Conservation (phyloP, 2,329 filamentous ascomycete species). For the Cladobotryum protrusum region DNA sequence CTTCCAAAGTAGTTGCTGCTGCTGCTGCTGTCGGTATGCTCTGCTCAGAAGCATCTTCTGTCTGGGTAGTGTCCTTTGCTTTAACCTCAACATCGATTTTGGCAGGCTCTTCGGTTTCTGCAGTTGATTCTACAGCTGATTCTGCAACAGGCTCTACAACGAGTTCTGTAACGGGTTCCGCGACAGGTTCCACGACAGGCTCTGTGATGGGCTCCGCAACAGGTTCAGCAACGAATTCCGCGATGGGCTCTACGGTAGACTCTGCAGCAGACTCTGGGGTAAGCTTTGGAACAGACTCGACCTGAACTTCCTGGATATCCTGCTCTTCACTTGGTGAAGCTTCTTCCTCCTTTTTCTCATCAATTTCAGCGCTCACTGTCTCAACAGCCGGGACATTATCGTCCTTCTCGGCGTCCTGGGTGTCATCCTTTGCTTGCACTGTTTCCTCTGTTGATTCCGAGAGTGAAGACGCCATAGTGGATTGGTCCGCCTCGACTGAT, state of each 20-base stretch:
- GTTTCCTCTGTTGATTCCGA: slow-evolving; percentile 59
- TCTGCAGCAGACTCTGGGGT: too few relatives aligned
- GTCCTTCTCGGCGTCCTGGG: slow-evolving; percentile 13
- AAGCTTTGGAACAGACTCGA: neutral
- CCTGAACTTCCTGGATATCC: neutral
- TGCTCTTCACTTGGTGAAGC: neutral
- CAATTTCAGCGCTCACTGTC: neutral
- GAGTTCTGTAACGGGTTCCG: neutral
- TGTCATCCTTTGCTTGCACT: slow-evolving; percentile 32
- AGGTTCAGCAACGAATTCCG: neutral
- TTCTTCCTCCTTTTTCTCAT: neutral
- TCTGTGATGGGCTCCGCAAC: neutral
- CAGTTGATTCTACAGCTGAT: too few relatives aligned
- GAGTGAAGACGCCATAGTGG: slow-evolving; percentile 58
- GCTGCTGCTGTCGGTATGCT: neutral
- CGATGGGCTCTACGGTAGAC: too few relatives aligned
- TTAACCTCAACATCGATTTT: too few relatives aligned
- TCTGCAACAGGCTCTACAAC: neutral
- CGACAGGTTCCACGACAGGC: neutral
- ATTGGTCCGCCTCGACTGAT: slow-evolving; percentile 51
- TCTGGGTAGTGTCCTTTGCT: too few relatives aligned
- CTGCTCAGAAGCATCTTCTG: neutral
- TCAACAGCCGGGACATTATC: neutral
- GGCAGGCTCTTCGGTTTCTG: too few relatives aligned
- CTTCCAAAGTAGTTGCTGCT: slow-evolving; percentile 1